Base-by-base conservation (phyloP, 2,329 filamentous ascomycete genomes). In the Penicillium sp. region DNA sequence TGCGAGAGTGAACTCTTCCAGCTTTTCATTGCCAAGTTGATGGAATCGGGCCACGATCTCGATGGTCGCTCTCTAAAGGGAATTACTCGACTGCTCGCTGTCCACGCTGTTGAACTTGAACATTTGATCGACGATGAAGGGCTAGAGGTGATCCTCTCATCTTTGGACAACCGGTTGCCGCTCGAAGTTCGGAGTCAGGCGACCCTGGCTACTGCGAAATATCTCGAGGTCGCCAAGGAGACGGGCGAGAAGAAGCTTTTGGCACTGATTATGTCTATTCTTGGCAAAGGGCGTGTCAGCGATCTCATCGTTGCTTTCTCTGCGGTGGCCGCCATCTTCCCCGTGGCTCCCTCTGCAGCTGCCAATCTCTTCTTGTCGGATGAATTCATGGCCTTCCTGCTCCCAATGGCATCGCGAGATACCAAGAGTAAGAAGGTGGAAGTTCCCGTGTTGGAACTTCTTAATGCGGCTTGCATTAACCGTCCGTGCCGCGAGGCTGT, bases 261-360 rank as follows among this genome's bases (percentile, higher is more conserved):
- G 6, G 83, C 84, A 6, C 93, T 94, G 72, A 89, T 97, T 71
- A 87, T 87, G 54, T 80, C 84, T 17, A 86, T 88, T 53, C 81
- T 96, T 17, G 78, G 84, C 64, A 86, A 88, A 62, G 87, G 87
- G 52, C 93, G 89, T 25, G 90, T 92, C 62, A 93, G 97, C 68
- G 91, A 96, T 74, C 86, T 95, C 64, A 91, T 96, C 54, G 82
- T 94, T 50, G 93, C 93, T 6, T 97, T 97, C 73, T 97, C 93
- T 53, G 92, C 93, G n/a, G 91, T 92, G 6, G 86, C 92, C 2
- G 86, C 88, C 23, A 85, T 95, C 9, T 99, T 99, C 71, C 93
- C 94, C 1, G 84, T 99, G 52, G 86, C 90, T 2, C 89, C 91
- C 3, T 84, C 88, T 55, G 83, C 90, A 43, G 90, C 88, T 2